Conservation (phyloP, 2,329 filamentous ascomycete genomes). For the Cadophora malorum region DNA sequence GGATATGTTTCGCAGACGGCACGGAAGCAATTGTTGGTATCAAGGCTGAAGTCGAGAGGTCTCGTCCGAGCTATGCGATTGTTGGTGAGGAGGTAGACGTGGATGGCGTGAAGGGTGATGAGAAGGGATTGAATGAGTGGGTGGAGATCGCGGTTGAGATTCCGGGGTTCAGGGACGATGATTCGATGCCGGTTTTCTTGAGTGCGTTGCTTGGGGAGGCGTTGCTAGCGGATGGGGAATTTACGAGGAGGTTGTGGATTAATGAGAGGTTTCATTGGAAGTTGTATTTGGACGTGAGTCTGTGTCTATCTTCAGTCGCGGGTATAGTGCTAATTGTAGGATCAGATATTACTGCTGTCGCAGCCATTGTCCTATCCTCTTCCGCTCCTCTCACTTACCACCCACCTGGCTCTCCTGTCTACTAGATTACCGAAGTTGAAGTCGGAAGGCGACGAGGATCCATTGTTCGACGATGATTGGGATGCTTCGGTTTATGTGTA, state of each 20-base stretch:
- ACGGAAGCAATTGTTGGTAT: constrained; percentile 96
- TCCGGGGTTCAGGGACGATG: constrained; percentile 88
- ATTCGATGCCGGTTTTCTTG: constrained; percentile 85
- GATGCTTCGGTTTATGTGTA: constrained; percentile 82
- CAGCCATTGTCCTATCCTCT: constrained; percentile 91
- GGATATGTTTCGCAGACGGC: constrained; percentile 93
- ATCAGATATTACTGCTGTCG: constrained; percentile 88
- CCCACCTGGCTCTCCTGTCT: constrained; percentile 88
- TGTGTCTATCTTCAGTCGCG: not conserved
- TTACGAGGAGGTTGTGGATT: constrained; percentile 79
- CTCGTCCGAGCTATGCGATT: constrained; percentile 45
- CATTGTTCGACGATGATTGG: constrained; percentile 98
- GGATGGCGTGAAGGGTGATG: constrained; percentile 39
- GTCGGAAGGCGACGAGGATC: constrained; percentile 92
- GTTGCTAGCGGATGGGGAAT: constrained; percentile 73
- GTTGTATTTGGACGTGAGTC: constrained; percentile 86
- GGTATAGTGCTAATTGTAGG: constrained; percentile 15
- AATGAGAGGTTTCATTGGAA: constrained; percentile 96
- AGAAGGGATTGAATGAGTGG: constrained; percentile 70
- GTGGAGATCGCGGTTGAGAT: constrained; percentile 92
- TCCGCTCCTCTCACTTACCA: constrained; percentile 89
- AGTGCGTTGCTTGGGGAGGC: constrained; percentile 89
- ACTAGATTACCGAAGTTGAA: constrained; percentile 84
- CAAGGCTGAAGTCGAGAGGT: constrained; percentile 92
- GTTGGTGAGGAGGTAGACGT: constrained; percentile 48